Evolutionary conservation across 306 rosid genomes (phyloP), one percentile per base, ranked within the genome.

Genomic region (Vigna hirtella): DNA sequence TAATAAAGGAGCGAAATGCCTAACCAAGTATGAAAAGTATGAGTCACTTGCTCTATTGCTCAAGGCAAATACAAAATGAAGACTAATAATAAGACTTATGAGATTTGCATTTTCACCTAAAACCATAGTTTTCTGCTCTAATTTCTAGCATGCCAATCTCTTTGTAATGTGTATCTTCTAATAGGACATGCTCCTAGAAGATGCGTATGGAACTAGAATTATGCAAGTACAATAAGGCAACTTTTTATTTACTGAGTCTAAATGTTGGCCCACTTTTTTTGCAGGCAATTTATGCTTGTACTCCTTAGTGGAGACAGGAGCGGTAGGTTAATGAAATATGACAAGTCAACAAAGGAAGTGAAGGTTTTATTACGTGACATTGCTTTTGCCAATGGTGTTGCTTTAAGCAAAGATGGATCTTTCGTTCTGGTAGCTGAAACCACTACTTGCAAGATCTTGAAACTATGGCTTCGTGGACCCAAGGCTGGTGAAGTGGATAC

Each of bases 401-500:
- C 96, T 11, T 75, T 95, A 73, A 95, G 96, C 86, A 87, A 83
- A 77, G 97, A 95, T 66, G 82, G 77, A 15, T 95, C 97, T 9
- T 91, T 89, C 66, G 64, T 95, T 73, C 81, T 92, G 20, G 90
- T 95, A n/a, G 97, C 93, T 28, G 98, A 95, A 80, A 83, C 91
- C 73, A 68, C 88, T 50, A 34, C 84, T 47, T 55, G 88, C 85
- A 86, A 70, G 80, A 83, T 92, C 85, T 81, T 77, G 26, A 83
- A 97, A 83, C 92, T 85, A 56, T 95, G 98, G 98, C 97, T 95
- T 66, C 76, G n/a, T 14, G 98, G 98, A 8, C 90, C 98, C 3
- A 84, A 89, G 9, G 88, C 92, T 1, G 98, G 98, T 73, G 74
- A 83, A 3, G 79, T 76, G 1, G 93, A 92, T 18, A 83, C 87